Conservation (phyloP, 352 stramenopile genomes). For the Phytopythium aichiense region DNA sequence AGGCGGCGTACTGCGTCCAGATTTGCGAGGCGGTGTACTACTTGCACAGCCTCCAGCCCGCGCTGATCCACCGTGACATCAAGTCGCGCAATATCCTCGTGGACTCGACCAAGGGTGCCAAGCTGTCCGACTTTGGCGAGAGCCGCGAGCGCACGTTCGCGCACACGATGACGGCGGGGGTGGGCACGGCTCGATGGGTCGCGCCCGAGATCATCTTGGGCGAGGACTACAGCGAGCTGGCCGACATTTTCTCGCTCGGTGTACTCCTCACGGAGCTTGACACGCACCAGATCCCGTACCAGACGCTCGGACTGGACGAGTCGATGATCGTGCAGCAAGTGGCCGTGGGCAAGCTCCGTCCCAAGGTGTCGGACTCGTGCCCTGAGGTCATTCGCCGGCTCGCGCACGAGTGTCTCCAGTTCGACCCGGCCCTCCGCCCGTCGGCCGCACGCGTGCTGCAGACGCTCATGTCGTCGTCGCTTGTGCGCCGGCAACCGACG, state of each 20-base stretch:
- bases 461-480: slow-evolving; percentile 58
- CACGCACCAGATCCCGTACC: slow-evolving; percentile 71
- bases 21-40: slow-evolving; percentile 85
- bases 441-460: slow-evolving; percentile 68
- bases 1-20: slow-evolving; percentile 72
- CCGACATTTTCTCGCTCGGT: slow-evolving; percentile 72
- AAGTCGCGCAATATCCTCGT: slow-evolving; percentile 91
- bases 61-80: slow-evolving; percentile 90
- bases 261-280: slow-evolving; percentile 69
- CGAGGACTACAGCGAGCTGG: slow-evolving; percentile 68
- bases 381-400: slow-evolving; percentile 75
- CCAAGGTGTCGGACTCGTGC: slow-evolving; percentile 72
- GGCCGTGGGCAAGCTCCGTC: slow-evolving; percentile 67
- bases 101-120: slow-evolving; percentile 63
- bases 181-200: slow-evolving; percentile 73
- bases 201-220: slow-evolving; percentile 76
- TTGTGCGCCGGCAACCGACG: slow-evolving; percentile 47
- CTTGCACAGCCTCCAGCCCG: slow-evolving; percentile 81
- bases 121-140: slow-evolving; percentile 75
- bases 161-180: slow-evolving; percentile 68
- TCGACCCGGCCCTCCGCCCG: slow-evolving; percentile 63
- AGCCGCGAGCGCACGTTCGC: slow-evolving; percentile 71
- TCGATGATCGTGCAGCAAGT: slow-evolving; percentile 81
- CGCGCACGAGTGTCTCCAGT: slow-evolving; percentile 78
- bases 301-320: slow-evolving; percentile 61